phyloP scores from a whole-genome alignment of 2,329 filamentous ascomycete genomes.

The Colletotrichum sp. region DNA sequence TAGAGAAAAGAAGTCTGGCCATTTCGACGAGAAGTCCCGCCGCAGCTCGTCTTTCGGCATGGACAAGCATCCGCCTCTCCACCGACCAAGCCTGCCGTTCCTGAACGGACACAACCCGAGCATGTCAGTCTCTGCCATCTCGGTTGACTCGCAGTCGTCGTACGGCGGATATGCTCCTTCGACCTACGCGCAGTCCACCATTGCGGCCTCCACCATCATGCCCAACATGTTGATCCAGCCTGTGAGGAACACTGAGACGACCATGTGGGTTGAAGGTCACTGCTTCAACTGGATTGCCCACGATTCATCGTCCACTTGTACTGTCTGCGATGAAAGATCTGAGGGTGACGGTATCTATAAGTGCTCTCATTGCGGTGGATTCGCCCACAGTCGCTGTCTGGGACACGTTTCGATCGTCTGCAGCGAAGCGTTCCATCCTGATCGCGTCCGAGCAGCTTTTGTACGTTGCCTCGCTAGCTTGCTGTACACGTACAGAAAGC shows the following conservation, averaged over 20 bases:
- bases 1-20: slow-evolving; percentile 91
- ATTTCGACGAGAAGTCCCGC: slow-evolving; percentile 83
- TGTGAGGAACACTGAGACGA: slow-evolving; percentile 79
- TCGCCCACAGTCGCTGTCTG: slow-evolving; percentile 65
- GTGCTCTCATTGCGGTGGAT: slow-evolving; percentile 68
- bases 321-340: slow-evolving; percentile 77
- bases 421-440: slow-evolving; percentile 64
- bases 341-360: slow-evolving; percentile 76
- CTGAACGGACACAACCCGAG: slow-evolving; percentile 68
- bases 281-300: slow-evolving; percentile 71
- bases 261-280: slow-evolving; percentile 85
- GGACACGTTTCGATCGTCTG: slow-evolving; percentile 69
- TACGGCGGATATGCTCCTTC: slow-evolving; percentile 81
- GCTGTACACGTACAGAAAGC: slow-evolving; percentile 70
- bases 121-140: slow-evolving; percentile 64
- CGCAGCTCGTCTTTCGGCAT: slow-evolving; percentile 93
- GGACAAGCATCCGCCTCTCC: slow-evolving; percentile 70
- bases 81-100: slow-evolving; percentile 77
- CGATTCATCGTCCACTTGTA: slow-evolving; percentile 68
- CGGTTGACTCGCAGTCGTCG: slow-evolving; percentile 71
- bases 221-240: slow-evolving; percentile 82
- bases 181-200: slow-evolving; percentile 83
- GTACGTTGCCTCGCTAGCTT: slow-evolving; percentile 70
- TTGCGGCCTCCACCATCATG: slow-evolving; percentile 87
- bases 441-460: slow-evolving; percentile 68